Conservation (phyloP, 1,284 basidiomycete species). For the Baeospora myosura region DNA sequence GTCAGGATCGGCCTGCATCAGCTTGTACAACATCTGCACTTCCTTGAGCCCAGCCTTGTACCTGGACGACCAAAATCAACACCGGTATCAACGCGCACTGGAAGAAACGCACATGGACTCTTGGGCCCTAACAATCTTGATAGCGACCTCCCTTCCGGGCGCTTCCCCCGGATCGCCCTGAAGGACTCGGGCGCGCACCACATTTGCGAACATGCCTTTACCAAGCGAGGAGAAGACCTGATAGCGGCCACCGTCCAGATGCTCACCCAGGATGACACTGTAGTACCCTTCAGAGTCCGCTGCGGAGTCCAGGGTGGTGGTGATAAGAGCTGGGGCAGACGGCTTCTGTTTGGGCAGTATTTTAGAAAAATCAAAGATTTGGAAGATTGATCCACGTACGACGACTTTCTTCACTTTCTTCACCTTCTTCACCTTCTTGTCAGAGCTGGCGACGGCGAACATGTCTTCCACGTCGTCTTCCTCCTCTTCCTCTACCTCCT, state of each 20-base stretch:
- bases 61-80: constrained; percentile 39
- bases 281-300: constrained; percentile 95
- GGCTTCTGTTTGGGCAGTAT: constrained; percentile 33
- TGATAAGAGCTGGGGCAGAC: constrained; percentile 55
- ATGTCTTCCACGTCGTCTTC: constrained; percentile 84
- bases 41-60: constrained; percentile 95
- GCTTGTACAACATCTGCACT: constrained; percentile 79
- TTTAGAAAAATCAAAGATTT: background rate
- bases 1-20: constrained; percentile 85
- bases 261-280: constrained; percentile 88
- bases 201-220: constrained; percentile 98
- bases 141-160: constrained; percentile 81
- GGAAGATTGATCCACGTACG: too few relatives aligned
- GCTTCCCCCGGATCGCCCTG: constrained; percentile 58
- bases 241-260: constrained; percentile 88
- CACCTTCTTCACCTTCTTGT: constrained; percentile 51
- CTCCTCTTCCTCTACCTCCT: constrained; percentile 53
- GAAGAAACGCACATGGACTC: constrained; percentile 81
- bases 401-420: constrained; percentile 51
- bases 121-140: constrained; percentile 94
- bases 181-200: constrained; percentile 84
- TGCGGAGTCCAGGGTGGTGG: constrained; percentile 64
- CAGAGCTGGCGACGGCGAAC: constrained; percentile 65
- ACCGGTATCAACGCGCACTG: constrained; percentile 4
- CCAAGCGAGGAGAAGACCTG: constrained; percentile 93